These are phyloP conservation scores for Dianthus caryophyllus DNA, from an alignment of 148 eudicot species.

Conservation along the genomic window DNA sequence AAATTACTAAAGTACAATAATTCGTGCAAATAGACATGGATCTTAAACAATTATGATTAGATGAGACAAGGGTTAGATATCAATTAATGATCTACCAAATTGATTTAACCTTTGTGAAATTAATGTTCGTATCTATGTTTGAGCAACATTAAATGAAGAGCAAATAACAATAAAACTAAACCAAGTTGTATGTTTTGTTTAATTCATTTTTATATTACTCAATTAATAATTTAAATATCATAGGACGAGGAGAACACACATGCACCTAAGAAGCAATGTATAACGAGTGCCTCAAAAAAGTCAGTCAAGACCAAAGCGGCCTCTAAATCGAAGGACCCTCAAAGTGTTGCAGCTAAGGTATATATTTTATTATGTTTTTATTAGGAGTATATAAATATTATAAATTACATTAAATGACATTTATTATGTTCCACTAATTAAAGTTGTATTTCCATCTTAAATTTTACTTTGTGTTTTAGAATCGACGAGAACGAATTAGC, in stretches of 20 bases:
- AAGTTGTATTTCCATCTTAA: too few relatives aligned
- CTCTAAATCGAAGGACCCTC: slow-evolving; percentile 68
- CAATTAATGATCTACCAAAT: slow-evolving; percentile 15
- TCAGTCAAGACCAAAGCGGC: slow-evolving; percentile 47
- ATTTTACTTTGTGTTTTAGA: slow-evolving; percentile 31
- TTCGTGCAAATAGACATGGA: slow-evolving; percentile 2
- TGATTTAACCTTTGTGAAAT: slow-evolving; percentile 23
- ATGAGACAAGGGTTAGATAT: background rate
- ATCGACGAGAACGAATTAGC: slow-evolving; percentile 90
- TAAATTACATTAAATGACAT: too few relatives aligned
- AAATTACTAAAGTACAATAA: background rate
- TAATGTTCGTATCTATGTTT: slow-evolving; percentile 29
- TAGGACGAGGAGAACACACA: slow-evolving; percentile 62
- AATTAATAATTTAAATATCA: background rate
- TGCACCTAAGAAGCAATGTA: slow-evolving; percentile 71
- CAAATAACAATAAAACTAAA: background rate
- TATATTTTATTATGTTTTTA: background rate
- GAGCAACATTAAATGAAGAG: slow-evolving; percentile 6
- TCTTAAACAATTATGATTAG: slow-evolving; percentile 24
- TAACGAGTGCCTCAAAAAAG: slow-evolving; percentile 36
- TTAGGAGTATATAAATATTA: background rate
- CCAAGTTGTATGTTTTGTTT: slow-evolving; percentile 1
- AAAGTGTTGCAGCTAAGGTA: slow-evolving; percentile 97
- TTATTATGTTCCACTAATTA: too few relatives aligned
- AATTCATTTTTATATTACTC: background rate